Percentiles rank a stretch among this genome's conserved stretches.
phyloP scores from a whole-genome alignment of 768 basidiomycete genomes.

The Boletus huronensis region DNA sequence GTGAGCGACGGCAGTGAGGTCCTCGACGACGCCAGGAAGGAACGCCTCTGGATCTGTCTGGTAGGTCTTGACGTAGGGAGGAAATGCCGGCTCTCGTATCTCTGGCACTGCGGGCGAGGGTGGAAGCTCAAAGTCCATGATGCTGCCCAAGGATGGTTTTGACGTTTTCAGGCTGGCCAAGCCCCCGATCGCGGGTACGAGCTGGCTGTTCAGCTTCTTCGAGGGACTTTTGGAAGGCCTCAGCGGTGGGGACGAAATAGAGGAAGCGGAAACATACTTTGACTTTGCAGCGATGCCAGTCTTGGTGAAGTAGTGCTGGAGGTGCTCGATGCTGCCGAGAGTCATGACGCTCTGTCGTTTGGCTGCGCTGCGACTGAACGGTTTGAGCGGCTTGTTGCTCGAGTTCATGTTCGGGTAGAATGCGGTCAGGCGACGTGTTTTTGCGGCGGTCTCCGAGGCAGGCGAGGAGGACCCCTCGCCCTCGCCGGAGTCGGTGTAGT shows the following conservation, averaged over 20 bases:
- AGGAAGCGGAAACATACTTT: slow-evolving; percentile 49
- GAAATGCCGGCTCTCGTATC: slow-evolving; percentile 40
- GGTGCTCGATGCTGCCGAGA: slow-evolving; percentile 91
- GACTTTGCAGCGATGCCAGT: slow-evolving; percentile 70
- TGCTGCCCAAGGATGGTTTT: slow-evolving; percentile 39
- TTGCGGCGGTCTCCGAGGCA: slow-evolving; percentile 36
- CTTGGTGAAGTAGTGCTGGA: slow-evolving; percentile 94
- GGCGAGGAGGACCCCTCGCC: slow-evolving; percentile 32
- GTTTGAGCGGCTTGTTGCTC: slow-evolving; percentile 70
- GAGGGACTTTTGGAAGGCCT: slow-evolving; percentile 31
- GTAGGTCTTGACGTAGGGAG: slow-evolving; percentile 58
- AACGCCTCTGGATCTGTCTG: slow-evolving; percentile 77
- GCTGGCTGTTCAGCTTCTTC: slow-evolving; percentile 53
- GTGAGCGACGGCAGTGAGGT: slow-evolving; percentile 58
- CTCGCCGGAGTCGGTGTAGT: slow-evolving; percentile 54
- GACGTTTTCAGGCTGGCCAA: slow-evolving; percentile 40
- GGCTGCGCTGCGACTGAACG: slow-evolving; percentile 86
- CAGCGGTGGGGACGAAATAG: slow-evolving; percentile 1
- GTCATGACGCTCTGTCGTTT: slow-evolving; percentile 94
- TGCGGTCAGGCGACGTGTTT: slow-evolving; percentile 64
- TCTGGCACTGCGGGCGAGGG: slow-evolving; percentile 62
- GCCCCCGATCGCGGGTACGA: slow-evolving; percentile 77
- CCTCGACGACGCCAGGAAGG: slow-evolving; percentile 73
- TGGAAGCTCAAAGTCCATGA: slow-evolving; percentile 59
- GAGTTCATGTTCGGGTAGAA: slow-evolving; percentile 76